These are phyloP conservation scores for Daedaleopsis sinensis DNA, from an alignment of 768 basidiomycete species.

Conservation along the genomic window DNA sequence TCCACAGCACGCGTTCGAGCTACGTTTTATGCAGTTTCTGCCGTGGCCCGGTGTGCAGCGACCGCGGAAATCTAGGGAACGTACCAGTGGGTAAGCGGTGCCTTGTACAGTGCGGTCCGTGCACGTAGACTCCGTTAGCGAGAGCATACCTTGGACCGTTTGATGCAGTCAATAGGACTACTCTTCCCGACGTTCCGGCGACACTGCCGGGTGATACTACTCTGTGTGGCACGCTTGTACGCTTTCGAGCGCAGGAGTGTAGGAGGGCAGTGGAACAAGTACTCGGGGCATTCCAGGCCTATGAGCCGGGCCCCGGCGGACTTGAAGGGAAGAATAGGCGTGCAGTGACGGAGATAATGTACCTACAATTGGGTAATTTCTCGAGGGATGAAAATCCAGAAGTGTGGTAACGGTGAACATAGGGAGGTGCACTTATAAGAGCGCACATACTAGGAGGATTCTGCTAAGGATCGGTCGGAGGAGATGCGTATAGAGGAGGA, in stretches of 20 bases:
- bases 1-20: slow-evolving; percentile 88
- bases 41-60: slow-evolving; percentile 90
- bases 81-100: not conserved
- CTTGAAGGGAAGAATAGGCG: slow-evolving; percentile 92
- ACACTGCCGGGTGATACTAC: slow-evolving; percentile 84
- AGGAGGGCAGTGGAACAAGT: slow-evolving; percentile 76
- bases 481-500: no score
- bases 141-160: slow-evolving; percentile 70
- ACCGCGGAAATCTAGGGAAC: slow-evolving; percentile 76
- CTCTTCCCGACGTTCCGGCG: slow-evolving; percentile 97
- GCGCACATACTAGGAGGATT: no score
- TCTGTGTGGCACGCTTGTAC: slow-evolving; percentile 71
- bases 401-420: no score
- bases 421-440: not conserved
- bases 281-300: no score
- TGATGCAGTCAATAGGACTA: slow-evolving; percentile 90
- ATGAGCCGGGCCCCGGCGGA: no score
- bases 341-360: slow-evolving; percentile 86
- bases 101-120: no score
- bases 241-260: slow-evolving; percentile 82
- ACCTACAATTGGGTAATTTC: slow-evolving; percentile 91
- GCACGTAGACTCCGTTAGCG: not conserved
- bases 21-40: slow-evolving; percentile 84
- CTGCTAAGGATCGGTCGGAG: not conserved
- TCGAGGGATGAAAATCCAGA: slow-evolving; percentile 87